Evolutionary conservation across 129 eudicot genomes (phyloP).

Genomic region (Chrysanthemum seticuspe): DNA sequence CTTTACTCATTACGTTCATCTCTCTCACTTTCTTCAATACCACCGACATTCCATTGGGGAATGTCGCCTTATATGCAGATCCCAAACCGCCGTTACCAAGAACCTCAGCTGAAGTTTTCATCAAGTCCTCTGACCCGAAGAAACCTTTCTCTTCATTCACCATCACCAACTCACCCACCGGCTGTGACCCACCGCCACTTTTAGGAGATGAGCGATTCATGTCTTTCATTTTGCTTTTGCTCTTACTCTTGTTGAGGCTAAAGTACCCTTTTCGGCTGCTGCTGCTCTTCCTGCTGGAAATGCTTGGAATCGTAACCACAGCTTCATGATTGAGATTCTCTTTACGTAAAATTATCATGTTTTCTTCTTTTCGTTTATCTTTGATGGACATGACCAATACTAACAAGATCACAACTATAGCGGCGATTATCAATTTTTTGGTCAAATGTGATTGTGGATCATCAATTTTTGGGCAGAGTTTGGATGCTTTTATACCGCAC

Average conservation of each 20-base stretch:
- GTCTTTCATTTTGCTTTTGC: background rate
- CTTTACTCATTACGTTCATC: slow-evolving; percentile 57
- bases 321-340: slow-evolving; percentile 50
- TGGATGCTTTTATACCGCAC: slow-evolving; percentile 43
- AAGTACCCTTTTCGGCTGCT: slow-evolving; percentile 14
- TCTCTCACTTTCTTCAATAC: slow-evolving; percentile 69
- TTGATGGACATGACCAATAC: slow-evolving; percentile 33
- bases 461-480: slow-evolving; percentile 24
- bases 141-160: slow-evolving; percentile 59
- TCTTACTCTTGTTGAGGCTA: slow-evolving; percentile 16
- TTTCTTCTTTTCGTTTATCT: slow-evolving; percentile 34
- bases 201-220: slow-evolving; percentile 27
- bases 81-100: slow-evolving; percentile 67
- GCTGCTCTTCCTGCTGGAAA: slow-evolving; percentile 18
- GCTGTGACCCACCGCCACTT: background rate
- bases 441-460: background rate
- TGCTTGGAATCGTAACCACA: slow-evolving; percentile 45
- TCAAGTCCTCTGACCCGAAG: slow-evolving; percentile 62
- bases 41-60: slow-evolving; percentile 57
- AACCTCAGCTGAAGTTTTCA: slow-evolving; percentile 90
- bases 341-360: slow-evolving; percentile 28
- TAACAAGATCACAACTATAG: slow-evolving; percentile 39
- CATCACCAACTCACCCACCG: slow-evolving; percentile 49
- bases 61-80: slow-evolving; percentile 71
- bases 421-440: slow-evolving; percentile 37